Evolutionary conservation across 176 grass and related monocot species (phyloP), one percentile per base, ranked within the genome.

Genomic region (Tillandsia fasciculata): DNA sequence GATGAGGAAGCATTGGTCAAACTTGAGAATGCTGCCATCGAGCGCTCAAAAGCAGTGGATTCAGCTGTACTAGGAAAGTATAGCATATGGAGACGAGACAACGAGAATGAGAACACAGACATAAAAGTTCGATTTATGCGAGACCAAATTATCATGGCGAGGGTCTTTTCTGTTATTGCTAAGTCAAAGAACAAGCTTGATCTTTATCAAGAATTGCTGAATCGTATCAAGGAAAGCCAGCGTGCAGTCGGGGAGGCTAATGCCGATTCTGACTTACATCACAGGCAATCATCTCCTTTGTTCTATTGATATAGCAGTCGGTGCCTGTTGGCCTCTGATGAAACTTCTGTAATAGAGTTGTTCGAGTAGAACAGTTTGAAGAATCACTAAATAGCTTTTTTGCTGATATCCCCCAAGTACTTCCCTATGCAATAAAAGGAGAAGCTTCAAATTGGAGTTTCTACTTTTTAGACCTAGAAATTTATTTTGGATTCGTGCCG

Each of bases 81-180:
- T 75, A 99, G 84, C 75, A 93, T 99, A 75, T 99, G 94, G 94
- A 85, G 89, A 74, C 85, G 89, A 79, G 89, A 99, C 67, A 93
- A 82, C 77, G 89, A 90, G 63, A 99, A 99, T 68, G 89, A 93
- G 71, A 93, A 90, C 67, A 87, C 94, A 26, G 94, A 99, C 64
- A 77, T 87, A n/a, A 99, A 81, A 28, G 94, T 99, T 85, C 85
- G 94, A 67, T 74, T 99, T 65, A 99, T 99, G 89, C 86, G 94
- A 70, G 87, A 99, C 84, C 89, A 99, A 71, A 76, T 99, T 53
- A 99, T 99, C 53, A 99, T 99, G 94, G 94, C 94, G 20, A 82
- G 87, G 56, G 94, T 99, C 65, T 99, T 90, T 76, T 84, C 77
- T 11, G 51, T 80, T 1, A 73, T 90, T 74, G 80, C 94, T 56